Base-by-base conservation (phyloP, 1,284 basidiomycete species). In the Naganishia sp. region DNA sequence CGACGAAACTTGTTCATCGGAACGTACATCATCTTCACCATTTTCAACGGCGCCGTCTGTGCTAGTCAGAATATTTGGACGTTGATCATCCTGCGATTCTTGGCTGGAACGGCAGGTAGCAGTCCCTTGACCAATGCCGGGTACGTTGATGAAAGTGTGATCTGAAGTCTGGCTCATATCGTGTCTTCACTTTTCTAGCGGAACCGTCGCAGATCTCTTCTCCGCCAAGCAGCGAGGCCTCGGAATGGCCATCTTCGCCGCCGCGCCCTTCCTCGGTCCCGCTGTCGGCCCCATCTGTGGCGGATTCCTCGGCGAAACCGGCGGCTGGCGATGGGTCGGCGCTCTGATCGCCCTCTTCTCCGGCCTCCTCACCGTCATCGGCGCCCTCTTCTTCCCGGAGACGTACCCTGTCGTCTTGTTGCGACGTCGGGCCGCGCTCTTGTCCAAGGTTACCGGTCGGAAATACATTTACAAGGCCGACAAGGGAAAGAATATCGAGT, bases 261-360 rank as follows among this genome's bases (percentile, higher is more conserved):
- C 82, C 3, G 85, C 86, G 28, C 86, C 87, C 10, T 88, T 87
- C 72, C 80, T 87, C 42, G 88, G 87, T 17, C 82, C 82, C 0
- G 77, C 80, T 11, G 71, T 80, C 23, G 80, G 78, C 4, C 79
- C 79, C 3, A 74, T 80, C 49, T 73, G 46, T 18, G 77, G 79
- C 31, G 79, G 77, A n/a, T 80, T 79, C 73, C 75, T 83, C 47
- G 76, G 76, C 43, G 68, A 76, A 41, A 71, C 71, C 31, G 65
- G 63, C 7, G 78, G 76, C 0, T 83, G 82, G 82, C 71, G 82
- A 62, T 83, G 82, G 80, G 85, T 86, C 65, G 87, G 87, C 74
- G 88, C 86, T 82, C 79, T 89, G 65, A 85, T 89, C 80, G 83
- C 86, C 71, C 77, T 82, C 67, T 81, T 83, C 72, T 75, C 77